Percentiles rank a stretch among this genome's conserved stretches.
These are phyloP conservation scores for Termitomyces sp. DNA, from an alignment of 768 basidiomycete species.

Conservation along the genomic window DNA sequence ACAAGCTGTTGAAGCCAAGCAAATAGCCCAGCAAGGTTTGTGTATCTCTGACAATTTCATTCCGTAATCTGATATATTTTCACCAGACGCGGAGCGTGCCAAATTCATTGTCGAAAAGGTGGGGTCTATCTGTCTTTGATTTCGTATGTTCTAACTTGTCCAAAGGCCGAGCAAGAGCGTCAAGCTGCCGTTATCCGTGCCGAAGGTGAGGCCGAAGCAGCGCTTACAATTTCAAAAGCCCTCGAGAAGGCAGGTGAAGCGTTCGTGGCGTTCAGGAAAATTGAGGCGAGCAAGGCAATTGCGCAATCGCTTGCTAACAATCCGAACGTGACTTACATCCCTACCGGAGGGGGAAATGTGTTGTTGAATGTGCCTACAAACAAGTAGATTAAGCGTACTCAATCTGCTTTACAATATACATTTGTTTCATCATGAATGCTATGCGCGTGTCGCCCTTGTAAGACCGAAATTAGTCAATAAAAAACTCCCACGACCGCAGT, in stretches of 20 bases:
- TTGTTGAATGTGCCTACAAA: slow-evolving; percentile 75
- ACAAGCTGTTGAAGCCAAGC: slow-evolving; percentile 99
- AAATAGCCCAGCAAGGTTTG: slow-evolving; percentile 96
- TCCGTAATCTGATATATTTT: slow-evolving; percentile 3
- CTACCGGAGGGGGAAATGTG: slow-evolving; percentile 74
- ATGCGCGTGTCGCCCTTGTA: neutral
- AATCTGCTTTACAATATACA: neutral
- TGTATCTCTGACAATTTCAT: neutral
- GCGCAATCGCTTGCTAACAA: slow-evolving; percentile 76
- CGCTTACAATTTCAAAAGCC: slow-evolving; percentile 84
- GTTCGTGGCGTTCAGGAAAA: slow-evolving; percentile 91
- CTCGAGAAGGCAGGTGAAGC: slow-evolving; percentile 94
- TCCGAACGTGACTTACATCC: slow-evolving; percentile 87
- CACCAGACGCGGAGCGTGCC: slow-evolving; percentile 90
- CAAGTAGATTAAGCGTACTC: slow-evolving; percentile 23
- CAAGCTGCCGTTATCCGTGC: slow-evolving; percentile 98
- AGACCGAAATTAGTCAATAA: slow-evolving; percentile 20
- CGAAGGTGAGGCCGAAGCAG: slow-evolving; percentile 98
- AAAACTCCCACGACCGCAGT: slow-evolving; percentile 35
- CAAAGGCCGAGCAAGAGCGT: slow-evolving; percentile 95
- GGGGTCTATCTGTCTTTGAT: neutral
- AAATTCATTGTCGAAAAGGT: slow-evolving; percentile 99
- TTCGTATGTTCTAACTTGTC: slow-evolving; percentile 7
- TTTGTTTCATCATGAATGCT: neutral
- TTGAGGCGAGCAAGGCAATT: slow-evolving; percentile 98